Evolutionary conservation across 345 rosid species (phyloP).

Genomic region (Lepidium sativum): DNA sequence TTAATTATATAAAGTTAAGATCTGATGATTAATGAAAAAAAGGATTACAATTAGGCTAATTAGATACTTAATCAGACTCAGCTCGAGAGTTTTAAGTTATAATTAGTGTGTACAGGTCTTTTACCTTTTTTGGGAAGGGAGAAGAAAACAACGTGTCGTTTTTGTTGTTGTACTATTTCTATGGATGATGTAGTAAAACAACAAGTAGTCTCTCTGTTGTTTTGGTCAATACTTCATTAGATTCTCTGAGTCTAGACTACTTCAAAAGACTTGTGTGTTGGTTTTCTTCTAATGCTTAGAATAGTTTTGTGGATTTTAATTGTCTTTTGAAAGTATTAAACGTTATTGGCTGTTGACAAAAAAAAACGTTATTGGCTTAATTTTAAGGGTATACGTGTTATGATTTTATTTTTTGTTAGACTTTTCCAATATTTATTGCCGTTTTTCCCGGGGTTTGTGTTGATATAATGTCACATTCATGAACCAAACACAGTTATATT

Average conservation of each 20-base stretch:
- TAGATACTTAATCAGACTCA: constrained; percentile 7
- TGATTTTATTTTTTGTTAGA: neutral
- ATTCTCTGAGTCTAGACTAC: neutral
- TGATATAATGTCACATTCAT: constrained; percentile 14
- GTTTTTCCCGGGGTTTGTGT: constrained; percentile 10
- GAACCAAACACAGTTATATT: constrained; percentile 3
- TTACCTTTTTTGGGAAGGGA: neutral
- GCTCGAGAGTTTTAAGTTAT: neutral
- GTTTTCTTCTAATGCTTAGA: neutral
- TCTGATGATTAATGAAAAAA: neutral
- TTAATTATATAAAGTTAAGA: constrained; percentile 4
- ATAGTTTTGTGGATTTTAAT: neutral
- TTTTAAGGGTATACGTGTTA: no score
- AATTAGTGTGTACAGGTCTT: constrained; percentile 5
- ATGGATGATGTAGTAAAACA: neutral
- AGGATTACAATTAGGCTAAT: constrained; percentile 8
- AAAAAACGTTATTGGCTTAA: no score
- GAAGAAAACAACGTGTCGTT: constrained; percentile 12
- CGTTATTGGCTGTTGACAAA: neutral
- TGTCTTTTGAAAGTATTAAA: neutral
- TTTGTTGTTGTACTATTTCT: neutral
- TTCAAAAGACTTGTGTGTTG: neutral
- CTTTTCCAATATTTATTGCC: neutral
- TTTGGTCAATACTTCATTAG: neutral
- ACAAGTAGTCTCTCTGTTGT: constrained; percentile 8